A percentile compares a stretch with the other conserved stretches of the same genome.
phyloP scores from a whole-genome alignment of 73 alveolate genomes.

The Effrenium voratum region DNA sequence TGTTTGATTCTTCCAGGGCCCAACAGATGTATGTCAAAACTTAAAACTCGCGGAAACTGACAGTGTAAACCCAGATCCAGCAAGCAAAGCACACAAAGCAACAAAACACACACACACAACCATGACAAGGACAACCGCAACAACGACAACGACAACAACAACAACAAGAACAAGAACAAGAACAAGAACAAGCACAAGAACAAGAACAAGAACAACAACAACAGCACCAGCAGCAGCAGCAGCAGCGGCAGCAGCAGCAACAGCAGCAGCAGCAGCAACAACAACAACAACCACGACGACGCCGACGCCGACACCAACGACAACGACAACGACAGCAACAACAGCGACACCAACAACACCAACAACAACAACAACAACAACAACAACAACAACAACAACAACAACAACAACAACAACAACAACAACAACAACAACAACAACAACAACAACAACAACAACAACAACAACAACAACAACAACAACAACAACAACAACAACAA shows the following conservation, averaged over 20 bases:
- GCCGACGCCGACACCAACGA: neutral
- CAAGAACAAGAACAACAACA: no score
- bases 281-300: no score
- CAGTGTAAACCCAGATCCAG: no score
- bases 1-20: no score
- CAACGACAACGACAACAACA: neutral
- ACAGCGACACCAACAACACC: neutral
- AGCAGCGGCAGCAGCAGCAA: neutral
- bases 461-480: no score
- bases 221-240: neutral
- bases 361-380: neutral
- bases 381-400: neutral
- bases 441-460: neutral
- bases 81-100: neutral
- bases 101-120: neutral
- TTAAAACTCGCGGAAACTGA: no score
- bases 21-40: no score
- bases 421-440: neutral
- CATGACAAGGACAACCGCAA: neutral
- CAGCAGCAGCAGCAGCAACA: neutral
- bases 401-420: neutral
- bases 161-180: no score
- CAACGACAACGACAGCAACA: neutral
- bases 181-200: no score
- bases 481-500: no score